Evolutionary conservation across 2,329 filamentous ascomycete species (phyloP).

Genomic region (Trichoderma endophyticum): DNA sequence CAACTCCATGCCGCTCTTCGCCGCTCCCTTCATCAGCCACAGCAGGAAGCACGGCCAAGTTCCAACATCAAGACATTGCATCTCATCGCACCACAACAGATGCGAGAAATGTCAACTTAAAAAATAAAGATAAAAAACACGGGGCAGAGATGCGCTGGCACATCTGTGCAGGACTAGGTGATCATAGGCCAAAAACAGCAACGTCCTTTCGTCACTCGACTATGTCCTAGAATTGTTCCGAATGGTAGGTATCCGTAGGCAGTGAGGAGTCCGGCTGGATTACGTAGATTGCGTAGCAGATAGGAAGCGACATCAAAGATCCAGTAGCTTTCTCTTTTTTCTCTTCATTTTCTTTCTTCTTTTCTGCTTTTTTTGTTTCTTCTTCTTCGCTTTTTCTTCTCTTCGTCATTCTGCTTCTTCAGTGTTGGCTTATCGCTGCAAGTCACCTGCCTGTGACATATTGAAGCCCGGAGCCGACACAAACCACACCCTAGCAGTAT

Average conservation of each 20-base stretch:
- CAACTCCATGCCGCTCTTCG: constrained; percentile 1
- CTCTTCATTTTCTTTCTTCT: not conserved
- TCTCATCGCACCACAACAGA: not conserved
- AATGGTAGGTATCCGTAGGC: not conserved
- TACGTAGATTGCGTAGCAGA: not conserved
- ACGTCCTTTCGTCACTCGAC: not conserved
- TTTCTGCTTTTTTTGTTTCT: not conserved
- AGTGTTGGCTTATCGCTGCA: not conserved
- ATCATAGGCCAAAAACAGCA: not conserved
- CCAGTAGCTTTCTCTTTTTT: not conserved
- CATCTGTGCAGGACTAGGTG: not conserved
- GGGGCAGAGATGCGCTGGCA: not conserved
- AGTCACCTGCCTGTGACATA: not conserved
- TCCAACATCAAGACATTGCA: not conserved
- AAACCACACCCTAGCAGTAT: not conserved
- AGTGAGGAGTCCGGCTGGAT: not conserved
- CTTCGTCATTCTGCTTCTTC: not conserved
- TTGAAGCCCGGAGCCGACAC: not conserved
- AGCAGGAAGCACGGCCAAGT: not conserved
- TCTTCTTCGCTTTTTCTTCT: not conserved
- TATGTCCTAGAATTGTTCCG: not conserved
- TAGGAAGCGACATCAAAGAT: not conserved
- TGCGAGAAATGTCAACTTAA: not conserved
- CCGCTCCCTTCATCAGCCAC: not conserved
- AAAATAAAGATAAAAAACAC: not conserved